Evolutionary conservation across 2,329 filamentous ascomycete genomes (phyloP).

Genomic region (Amesomyces nigricolor): DNA sequence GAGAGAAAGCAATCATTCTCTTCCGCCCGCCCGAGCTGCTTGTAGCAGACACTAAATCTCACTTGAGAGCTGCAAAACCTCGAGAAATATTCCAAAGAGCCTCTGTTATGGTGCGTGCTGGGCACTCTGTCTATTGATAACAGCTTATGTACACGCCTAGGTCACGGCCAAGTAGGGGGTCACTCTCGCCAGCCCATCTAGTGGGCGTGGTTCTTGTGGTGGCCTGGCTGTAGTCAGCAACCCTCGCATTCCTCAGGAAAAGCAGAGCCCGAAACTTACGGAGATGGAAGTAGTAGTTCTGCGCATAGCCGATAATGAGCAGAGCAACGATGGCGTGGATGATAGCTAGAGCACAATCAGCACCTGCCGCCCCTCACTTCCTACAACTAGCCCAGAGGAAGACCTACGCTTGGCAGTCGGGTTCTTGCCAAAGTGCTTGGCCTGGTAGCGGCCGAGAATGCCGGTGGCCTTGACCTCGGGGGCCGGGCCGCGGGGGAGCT

Average conservation of each 20-base stretch:
- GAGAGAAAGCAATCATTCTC: too few relatives aligned
- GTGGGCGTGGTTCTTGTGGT: constrained; percentile 99
- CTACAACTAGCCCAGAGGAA: background rate
- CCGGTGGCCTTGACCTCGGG: constrained; percentile 78
- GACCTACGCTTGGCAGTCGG: constrained; percentile 78
- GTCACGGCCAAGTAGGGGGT: constrained; percentile 17
- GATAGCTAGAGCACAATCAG: constrained; percentile 58
- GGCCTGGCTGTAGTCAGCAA: constrained; percentile 53
- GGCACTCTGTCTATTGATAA: constrained; percentile 34
- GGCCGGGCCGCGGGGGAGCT: constrained; percentile 87
- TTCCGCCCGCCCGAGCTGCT: background rate
- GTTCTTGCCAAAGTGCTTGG: constrained; percentile 93
- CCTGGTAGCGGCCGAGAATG: constrained; percentile 81
- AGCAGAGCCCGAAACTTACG: constrained; percentile 56
- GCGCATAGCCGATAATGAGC: constrained; percentile 79
- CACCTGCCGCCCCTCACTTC: background rate
- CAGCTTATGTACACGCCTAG: constrained; percentile 40
- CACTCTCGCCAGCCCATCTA: constrained; percentile 45
- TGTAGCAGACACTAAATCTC: background rate
- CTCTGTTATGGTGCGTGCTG: constrained; percentile 31
- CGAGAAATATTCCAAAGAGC: constrained; percentile 12
- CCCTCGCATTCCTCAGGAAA: constrained; percentile 6
- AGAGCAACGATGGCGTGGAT: constrained; percentile 78
- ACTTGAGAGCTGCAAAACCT: background rate
- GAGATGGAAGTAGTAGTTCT: constrained; percentile 99